Percentiles rank a stretch among this genome's conserved stretches.
These are phyloP conservation scores for Aquilaria yunnanensis DNA, from an alignment of 345 rosid species.

Conservation along the genomic window DNA sequence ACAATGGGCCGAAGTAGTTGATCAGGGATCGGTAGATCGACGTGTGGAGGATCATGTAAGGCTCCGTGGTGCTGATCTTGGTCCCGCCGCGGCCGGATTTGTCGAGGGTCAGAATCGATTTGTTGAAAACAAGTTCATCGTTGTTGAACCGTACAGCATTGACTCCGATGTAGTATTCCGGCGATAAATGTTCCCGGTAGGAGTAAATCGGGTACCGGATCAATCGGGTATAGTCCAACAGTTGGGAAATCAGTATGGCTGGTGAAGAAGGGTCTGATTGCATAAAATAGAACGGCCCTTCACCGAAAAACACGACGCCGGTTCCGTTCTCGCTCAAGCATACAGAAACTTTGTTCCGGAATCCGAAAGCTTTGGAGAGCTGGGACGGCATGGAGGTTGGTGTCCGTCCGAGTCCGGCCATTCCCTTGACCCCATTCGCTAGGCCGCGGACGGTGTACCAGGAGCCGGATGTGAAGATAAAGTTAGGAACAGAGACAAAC, in stretches of 20 bases:
- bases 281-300: conserved; percentile 27
- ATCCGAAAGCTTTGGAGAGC: conserved; percentile 24
- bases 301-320: conserved; percentile 36
- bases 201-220: conserved; percentile 13
- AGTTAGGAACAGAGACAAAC: conserved; percentile 22
- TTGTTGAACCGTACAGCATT: conserved; percentile 27
- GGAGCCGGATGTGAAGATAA: conserved; percentile 27
- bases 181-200: conserved; percentile 18
- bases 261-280: conserved; percentile 20
- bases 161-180: conserved; percentile 36
- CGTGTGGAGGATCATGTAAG: conserved; percentile 18
- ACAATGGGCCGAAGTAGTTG: conserved; percentile 7
- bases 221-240: conserved; percentile 24
- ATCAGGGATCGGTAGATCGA: conserved; percentile 23
- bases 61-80: conserved; percentile 22
- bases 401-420: conserved; percentile 36
- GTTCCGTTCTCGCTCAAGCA: conserved; percentile 28
- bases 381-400: conserved; percentile 23
- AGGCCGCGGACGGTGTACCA: conserved; percentile 20
- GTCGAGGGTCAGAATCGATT: conserved; percentile 14
- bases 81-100: conserved; percentile 27
- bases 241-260: conserved; percentile 13
- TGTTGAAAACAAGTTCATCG: conserved; percentile 13
- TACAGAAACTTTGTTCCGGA: conserved; percentile 24
- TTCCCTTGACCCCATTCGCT: conserved; percentile 24